Percentiles rank a stretch among this genome's conserved stretches.
These are phyloP conservation scores for Diutina siamensis DNA, from an alignment of 1,139 yeast genomes.

Conservation along the genomic window DNA sequence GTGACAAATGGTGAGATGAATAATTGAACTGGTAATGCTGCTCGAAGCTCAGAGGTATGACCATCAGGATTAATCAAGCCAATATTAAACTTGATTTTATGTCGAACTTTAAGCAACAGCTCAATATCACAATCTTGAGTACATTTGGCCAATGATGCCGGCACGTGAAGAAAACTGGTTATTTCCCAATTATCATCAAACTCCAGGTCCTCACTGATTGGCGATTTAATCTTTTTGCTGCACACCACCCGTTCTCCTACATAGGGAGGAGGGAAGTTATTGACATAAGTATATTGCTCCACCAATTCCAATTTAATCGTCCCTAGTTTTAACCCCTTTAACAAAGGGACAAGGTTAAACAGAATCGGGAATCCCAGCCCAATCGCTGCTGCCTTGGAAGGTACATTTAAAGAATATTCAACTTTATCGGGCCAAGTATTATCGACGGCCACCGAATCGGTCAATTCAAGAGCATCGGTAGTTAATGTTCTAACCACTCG, in stretches of 20 bases:
- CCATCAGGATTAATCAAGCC: conserved; percentile 62
- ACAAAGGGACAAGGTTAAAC: conserved; percentile 63
- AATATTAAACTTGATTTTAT: conserved; percentile 56
- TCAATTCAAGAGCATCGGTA: conserved; percentile 75
- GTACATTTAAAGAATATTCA: conserved; percentile 79
- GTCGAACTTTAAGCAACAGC: conserved; percentile 53
- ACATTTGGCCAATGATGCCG: conserved; percentile 60
- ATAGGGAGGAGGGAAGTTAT: conserved; percentile 42
- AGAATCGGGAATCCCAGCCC: conserved; percentile 70
- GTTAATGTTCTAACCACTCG: conserved; percentile 84
- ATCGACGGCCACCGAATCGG: conserved; percentile 90
- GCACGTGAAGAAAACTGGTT: conserved; percentile 46
- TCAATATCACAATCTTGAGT: conserved; percentile 76
- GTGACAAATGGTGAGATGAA: conserved; percentile 79
- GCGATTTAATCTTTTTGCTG: conserved; percentile 23
- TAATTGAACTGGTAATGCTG: conserved; percentile 57
- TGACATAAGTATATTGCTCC: conserved; percentile 57
- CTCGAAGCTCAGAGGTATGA: conserved; percentile 66
- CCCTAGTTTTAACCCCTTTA: conserved; percentile 74
- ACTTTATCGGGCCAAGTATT: conserved; percentile 95
- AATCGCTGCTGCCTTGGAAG: conserved; percentile 81
- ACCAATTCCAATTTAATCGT: conserved; percentile 51
- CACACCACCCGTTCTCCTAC: conserved; percentile 49
- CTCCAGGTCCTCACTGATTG: conserved; percentile 19
- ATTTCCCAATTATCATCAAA: conserved; percentile 74